A percentile compares a stretch with the other conserved stretches of the same genome.
Evolutionary conservation across 306 rosid species (phyloP).

Genomic region (Ormosia semicastrata): DNA sequence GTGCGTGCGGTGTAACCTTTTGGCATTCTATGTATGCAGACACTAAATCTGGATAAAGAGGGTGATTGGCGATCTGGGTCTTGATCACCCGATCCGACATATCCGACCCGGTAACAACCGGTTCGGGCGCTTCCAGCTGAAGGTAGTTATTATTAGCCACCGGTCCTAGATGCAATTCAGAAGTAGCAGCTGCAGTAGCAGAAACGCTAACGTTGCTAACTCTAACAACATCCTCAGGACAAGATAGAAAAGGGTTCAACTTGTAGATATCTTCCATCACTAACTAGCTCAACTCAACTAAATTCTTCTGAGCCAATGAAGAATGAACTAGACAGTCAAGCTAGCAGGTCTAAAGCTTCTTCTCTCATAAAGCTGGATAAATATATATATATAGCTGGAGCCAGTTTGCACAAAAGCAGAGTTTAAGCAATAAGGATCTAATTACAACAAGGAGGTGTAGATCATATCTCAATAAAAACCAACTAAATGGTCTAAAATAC

Average conservation of each 20-base stretch:
- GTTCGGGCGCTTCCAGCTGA: conserved; percentile 25
- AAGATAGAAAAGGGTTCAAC: not conserved
- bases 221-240: conserved; percentile 29
- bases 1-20: conserved; percentile 40
- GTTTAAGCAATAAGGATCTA: not conserved
- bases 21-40: conserved; percentile 73
- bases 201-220: conserved; percentile 14
- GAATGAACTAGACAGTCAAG: too few relatives aligned
- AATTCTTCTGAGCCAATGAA: not conserved
- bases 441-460: not conserved
- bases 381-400: not conserved
- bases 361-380: too few relatives aligned
- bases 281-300: not conserved
- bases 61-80: conserved; percentile 72
- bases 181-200: not conserved
- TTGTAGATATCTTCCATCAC: conserved; percentile 32
- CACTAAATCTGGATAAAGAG: conserved; percentile 63
- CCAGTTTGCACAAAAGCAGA: not conserved
- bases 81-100: conserved; percentile 53
- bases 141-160: conserved; percentile 16
- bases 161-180: conserved; percentile 34
- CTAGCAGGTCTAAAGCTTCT: too few relatives aligned
- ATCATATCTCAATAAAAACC: not conserved
- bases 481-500: not conserved
- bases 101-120: conserved; percentile 23